Conservation (phyloP, 768 basidiomycete species). For the Xerocomus spinulosus region DNA sequence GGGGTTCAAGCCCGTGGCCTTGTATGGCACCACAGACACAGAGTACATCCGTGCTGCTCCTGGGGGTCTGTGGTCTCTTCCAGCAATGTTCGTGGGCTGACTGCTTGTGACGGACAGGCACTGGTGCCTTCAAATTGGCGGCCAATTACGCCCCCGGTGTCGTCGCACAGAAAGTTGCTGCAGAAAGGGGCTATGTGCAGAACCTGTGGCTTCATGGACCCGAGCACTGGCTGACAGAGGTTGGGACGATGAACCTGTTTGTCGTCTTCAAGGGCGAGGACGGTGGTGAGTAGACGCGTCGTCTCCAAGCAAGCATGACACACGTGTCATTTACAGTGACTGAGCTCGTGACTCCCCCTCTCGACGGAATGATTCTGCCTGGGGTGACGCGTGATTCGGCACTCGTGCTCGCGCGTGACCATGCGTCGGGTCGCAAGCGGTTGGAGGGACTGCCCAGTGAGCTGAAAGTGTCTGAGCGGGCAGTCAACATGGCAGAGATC, state of each 20-base stretch:
- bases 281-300: conserved; percentile 43
- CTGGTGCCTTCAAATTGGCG: conserved; percentile 84
- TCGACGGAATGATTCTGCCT: conserved; percentile 65
- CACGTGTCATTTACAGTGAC: conserved; percentile 28
- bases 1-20: conserved; percentile 89
- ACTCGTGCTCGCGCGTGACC: conserved; percentile 48
- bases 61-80: conserved; percentile 48
- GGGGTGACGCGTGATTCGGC: conserved; percentile 61
- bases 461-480: conserved; percentile 60
- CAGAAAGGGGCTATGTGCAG: conserved; percentile 73
- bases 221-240: conserved; percentile 51
- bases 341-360: conserved; percentile 62
- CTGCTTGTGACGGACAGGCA: conserved; percentile 41
- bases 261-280: conserved; percentile 69
- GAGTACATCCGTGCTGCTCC: conserved; percentile 81
- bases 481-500: conserved; percentile 74
- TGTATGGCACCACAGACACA: conserved; percentile 64
- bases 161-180: conserved; percentile 76
- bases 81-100: conserved; percentile 6
- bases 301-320: neutral
- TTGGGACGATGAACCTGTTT: conserved; percentile 93
- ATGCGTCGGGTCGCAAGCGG: conserved; percentile 42
- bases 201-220: conserved; percentile 86
- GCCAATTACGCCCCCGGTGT: conserved; percentile 88
- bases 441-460: conserved; percentile 51